phyloP scores from a whole-genome alignment of 2,329 filamentous ascomycete genomes.

The Amauroascus verrucosus region DNA sequence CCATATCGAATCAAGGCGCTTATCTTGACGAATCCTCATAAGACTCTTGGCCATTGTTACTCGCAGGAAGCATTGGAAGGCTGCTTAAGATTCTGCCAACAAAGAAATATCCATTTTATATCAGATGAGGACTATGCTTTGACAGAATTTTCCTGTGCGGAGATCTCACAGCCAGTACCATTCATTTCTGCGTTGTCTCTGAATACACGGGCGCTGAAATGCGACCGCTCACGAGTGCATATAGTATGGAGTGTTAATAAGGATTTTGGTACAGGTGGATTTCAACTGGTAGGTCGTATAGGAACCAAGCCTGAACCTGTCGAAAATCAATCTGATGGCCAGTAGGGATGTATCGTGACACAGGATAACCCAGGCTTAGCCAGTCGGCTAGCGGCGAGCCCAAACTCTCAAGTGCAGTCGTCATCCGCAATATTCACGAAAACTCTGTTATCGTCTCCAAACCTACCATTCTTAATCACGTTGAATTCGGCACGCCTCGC shows the following conservation, averaged over 20 bases:
- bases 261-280: conserved; percentile 19
- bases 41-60: conserved; percentile 22
- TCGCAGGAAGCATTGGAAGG: conserved; percentile 17
- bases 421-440: conserved; percentile 19
- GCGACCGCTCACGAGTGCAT: conserved; percentile 19
- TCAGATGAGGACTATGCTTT: conserved; percentile 24
- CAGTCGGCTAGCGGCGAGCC: conserved; percentile 16
- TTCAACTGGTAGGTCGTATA: conserved; percentile 17
- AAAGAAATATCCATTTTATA: conserved; percentile 21
- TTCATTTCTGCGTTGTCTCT: conserved; percentile 18
- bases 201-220: conserved; percentile 12
- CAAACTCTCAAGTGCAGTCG: conserved; percentile 19
- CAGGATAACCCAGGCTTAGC: conserved; percentile 20
- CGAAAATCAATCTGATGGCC: background rate
- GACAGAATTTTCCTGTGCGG: conserved; percentile 15
- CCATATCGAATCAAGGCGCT: conserved; percentile 18
- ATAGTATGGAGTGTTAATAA: conserved; percentile 19
- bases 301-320: no score
- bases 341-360: conserved; percentile 19
- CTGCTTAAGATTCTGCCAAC: conserved; percentile 20
- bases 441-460: conserved; percentile 19
- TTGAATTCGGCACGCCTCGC: conserved; percentile 21
- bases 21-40: conserved; percentile 23
- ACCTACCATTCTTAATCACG: conserved; percentile 18
- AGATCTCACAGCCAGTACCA: conserved; percentile 13